These are phyloP conservation scores for Eleusine indica DNA, from an alignment of 176 grass and related monocot species.

Conservation along the genomic window DNA sequence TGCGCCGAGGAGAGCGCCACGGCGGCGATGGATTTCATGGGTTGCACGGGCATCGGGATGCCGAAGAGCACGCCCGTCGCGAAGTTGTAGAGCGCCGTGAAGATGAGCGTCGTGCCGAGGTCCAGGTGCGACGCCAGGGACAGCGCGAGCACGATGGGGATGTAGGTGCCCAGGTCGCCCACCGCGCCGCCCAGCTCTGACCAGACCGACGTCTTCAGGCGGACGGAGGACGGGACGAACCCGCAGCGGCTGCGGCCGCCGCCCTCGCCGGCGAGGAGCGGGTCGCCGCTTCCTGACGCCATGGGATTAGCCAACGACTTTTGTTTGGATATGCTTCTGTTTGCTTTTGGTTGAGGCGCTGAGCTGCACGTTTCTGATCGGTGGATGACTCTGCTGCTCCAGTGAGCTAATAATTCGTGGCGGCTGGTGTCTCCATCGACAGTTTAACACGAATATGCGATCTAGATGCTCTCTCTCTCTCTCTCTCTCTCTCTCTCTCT, in stretches of 20 bases:
- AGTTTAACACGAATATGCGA: constrained; percentile 1
- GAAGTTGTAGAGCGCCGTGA: constrained; percentile 91
- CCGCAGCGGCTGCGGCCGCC: background rate
- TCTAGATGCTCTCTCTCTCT: too few relatives aligned
- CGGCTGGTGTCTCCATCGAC: background rate
- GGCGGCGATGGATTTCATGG: constrained; percentile 96
- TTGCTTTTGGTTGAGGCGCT: too few relatives aligned
- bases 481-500: too few relatives aligned
- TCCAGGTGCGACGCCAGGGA: constrained; percentile 71
- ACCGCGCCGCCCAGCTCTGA: constrained; percentile 77
- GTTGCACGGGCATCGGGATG: constrained; percentile 95
- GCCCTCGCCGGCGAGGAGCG: constrained; percentile 46
- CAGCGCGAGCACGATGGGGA: constrained; percentile 84
- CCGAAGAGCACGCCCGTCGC: constrained; percentile 77
- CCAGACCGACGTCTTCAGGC: constrained; percentile 65
- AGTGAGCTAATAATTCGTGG: constrained; percentile 1
- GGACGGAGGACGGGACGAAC: constrained; percentile 29
- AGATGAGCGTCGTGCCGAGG: constrained; percentile 81
- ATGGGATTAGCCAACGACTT: constrained; percentile 25
- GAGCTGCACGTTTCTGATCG: constrained; percentile 25
- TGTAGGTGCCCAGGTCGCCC: constrained; percentile 90
- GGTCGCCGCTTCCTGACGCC: constrained; percentile 31
- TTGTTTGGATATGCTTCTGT: background rate
- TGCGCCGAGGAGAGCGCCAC: constrained; percentile 71
- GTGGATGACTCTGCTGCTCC: background rate